Percentiles rank a stretch among this genome's conserved stretches.
These are phyloP conservation scores for Xylaria sp. DNA, from an alignment of 2,329 filamentous ascomycete genomes.

Conservation along the genomic window DNA sequence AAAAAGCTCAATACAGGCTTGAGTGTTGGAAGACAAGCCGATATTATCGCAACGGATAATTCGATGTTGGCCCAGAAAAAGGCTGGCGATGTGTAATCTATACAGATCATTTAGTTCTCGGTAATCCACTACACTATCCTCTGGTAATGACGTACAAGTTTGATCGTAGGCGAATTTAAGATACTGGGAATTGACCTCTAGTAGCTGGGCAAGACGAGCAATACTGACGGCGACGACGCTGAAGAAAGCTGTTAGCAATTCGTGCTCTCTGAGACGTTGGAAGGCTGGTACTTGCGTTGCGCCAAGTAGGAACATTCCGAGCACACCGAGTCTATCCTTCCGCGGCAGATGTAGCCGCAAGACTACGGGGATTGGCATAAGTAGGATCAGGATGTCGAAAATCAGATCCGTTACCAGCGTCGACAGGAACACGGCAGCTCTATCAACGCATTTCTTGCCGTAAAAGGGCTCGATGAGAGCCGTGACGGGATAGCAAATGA, in stretches of 20 bases:
- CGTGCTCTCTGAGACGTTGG: background rate
- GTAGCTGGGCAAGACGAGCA: conserved; percentile 31
- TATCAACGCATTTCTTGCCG: conserved; percentile 42
- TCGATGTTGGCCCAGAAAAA: conserved; percentile 43
- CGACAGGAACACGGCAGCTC: conserved; percentile 40
- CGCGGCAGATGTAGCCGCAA: conserved; percentile 42
- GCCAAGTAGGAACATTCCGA: conserved; percentile 45
- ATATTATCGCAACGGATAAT: conserved; percentile 37
- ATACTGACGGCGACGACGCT: conserved; percentile 42
- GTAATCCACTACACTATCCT: background rate
- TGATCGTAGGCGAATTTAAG: conserved; percentile 41
- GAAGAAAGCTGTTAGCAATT: background rate
- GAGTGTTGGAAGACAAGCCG: conserved; percentile 40
- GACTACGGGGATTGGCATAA: conserved; percentile 45
- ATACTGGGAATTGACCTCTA: conserved; percentile 39
- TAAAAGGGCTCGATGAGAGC: conserved; percentile 43
- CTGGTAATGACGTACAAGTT: conserved; percentile 40
- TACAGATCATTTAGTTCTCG: background rate
- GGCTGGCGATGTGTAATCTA: conserved; percentile 45
- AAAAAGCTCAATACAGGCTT: conserved; percentile 32
- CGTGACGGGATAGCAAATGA: conserved; percentile 44
- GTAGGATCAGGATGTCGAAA: conserved; percentile 43
- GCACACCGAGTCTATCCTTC: conserved; percentile 43
- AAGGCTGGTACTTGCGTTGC: conserved; percentile 36
- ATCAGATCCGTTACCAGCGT: conserved; percentile 42